Evolutionary conservation across 352 stramenopile genomes (phyloP), one percentile per base, ranked within the genome.

Genomic region (Globisporangium megalacanthum): DNA sequence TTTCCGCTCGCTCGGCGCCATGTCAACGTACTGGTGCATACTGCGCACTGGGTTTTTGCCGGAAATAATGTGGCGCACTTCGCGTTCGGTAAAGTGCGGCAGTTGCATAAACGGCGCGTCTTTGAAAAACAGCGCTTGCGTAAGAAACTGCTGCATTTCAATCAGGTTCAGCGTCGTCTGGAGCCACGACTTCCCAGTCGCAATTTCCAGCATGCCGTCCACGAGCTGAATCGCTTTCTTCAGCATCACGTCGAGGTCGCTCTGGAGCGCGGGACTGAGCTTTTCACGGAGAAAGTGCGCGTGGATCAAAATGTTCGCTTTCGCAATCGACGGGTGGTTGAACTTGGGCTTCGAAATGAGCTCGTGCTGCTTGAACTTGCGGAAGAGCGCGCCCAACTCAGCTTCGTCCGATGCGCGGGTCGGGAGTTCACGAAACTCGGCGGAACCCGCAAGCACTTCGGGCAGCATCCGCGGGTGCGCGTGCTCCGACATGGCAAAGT

Each of bases 181-280:
- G 9, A 99, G 75, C 78, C 89, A 98, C 60, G 94, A 88, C 72
- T 97, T 97, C 70, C 96, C 88, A 58, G 98, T 92, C 54, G 92
- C 97, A 33, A 99, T 97, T 66, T 98, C 96, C 59, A 99, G 89
- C 96, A 99, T 99, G n/a, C 92, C 97, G 69, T 99, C 97, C 25
- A 99, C 92, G 0, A 99, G 77, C 61, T 96, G 85, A 25, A 91
- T 97, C 8, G 89, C 86, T 63, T 96, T 88, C 66, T 90, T 88
- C n/a, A 99, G 77, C 89, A 99, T 99, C 45, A 72, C 60, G 61
- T 98, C 75, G 49, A 99, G 77, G 80, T 99, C 95, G 48, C 83
- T 67, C 49, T 79, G 65, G 35, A 97, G 70, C 35, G 65, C 65
- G 0, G 74, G 60, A 56, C 70, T 86, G 17, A 95, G 66, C 63